phyloP scores from a whole-genome alignment of 192 early-diverging fungal species.

The Phlyctochytrium planicorne region DNA sequence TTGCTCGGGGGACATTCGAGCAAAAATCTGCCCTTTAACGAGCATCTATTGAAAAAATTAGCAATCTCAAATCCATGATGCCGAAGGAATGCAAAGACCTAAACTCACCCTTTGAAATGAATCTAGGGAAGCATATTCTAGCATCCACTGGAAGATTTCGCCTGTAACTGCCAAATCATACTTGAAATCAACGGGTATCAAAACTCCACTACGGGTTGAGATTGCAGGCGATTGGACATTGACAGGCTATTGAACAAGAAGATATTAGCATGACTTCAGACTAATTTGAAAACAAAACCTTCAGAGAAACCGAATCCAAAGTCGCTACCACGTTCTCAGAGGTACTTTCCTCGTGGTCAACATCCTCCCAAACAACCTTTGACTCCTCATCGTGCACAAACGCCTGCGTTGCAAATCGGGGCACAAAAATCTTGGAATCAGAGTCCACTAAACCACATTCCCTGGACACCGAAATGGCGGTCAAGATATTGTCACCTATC shows the following conservation, averaged over 20 bases:
- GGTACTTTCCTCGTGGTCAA: constrained; percentile 47
- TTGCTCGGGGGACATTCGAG: constrained; percentile 98
- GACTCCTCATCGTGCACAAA: constrained; percentile 53
- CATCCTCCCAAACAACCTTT: constrained; percentile 73
- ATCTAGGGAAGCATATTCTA: constrained; percentile 68
- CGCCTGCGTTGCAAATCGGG: constrained; percentile 60
- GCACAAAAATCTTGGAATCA: constrained; percentile 73
- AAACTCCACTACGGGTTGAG: no score
- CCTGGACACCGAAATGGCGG: constrained; percentile 89
- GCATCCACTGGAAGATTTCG: constrained; percentile 93
- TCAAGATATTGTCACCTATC: constrained; percentile 90
- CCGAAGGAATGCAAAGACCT: no score
- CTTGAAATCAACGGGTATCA: constrained; percentile 30
- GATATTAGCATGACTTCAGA: no score
- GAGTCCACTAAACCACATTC: constrained; percentile 89
- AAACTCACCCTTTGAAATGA: constrained; percentile 47
- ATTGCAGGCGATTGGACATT: no score
- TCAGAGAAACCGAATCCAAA: constrained; percentile 31
- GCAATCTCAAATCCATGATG: background rate
- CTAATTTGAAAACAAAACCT: constrained; percentile 12
- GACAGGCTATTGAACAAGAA: no score
- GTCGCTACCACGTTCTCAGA: constrained; percentile 40
- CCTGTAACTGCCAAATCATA: constrained; percentile 93
- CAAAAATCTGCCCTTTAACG: constrained; percentile 88
- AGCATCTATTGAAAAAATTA: constrained; percentile 63